phyloP scores from a whole-genome alignment of 768 basidiomycete species.

The Leccinum obscurum region DNA sequence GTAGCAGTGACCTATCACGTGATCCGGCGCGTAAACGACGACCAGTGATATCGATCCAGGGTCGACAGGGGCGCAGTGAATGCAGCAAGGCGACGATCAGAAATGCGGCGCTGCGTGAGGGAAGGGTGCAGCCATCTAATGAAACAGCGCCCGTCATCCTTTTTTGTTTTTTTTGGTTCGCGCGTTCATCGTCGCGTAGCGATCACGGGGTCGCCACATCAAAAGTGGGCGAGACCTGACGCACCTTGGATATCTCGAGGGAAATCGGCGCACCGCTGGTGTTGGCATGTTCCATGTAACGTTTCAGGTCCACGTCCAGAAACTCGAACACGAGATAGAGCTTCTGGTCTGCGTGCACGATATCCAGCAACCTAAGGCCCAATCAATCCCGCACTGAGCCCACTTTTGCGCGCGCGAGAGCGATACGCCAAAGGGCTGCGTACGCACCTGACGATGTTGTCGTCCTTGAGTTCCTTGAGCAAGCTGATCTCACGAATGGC shows the following conservation, averaged over 20 bases:
- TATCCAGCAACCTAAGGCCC: constrained; percentile 76
- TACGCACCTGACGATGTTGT: constrained; percentile 86
- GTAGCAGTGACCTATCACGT: constrained; percentile 28
- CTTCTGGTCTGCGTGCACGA: constrained; percentile 96
- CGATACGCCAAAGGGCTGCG: background rate
- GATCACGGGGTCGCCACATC: constrained; percentile 6
- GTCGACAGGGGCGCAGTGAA: constrained; percentile 1
- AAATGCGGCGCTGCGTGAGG: constrained; percentile 1
- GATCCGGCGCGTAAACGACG: constrained; percentile 29
- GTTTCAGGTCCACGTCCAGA: constrained; percentile 93
- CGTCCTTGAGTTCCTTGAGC: constrained; percentile 94
- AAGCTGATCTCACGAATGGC: constrained; percentile 98
- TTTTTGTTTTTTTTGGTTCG: background rate
- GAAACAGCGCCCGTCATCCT: constrained; percentile 2
- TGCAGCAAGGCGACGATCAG: background rate
- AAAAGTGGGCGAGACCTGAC: constrained; percentile 25
- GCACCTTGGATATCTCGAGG: constrained; percentile 77
- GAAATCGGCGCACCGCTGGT: constrained; percentile 70
- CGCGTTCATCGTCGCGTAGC: background rate
- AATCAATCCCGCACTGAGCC: constrained; percentile 9
- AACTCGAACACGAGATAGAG: constrained; percentile 98
- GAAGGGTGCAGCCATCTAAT: constrained; percentile 10
- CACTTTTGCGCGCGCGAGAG: background rate
- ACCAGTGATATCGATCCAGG: constrained; percentile 22
- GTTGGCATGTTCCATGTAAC: constrained; percentile 91